These are phyloP conservation scores for Penicillium maclennaniae DNA, from an alignment of 495 filamentous ascomycete genomes.

Conservation along the genomic window DNA sequence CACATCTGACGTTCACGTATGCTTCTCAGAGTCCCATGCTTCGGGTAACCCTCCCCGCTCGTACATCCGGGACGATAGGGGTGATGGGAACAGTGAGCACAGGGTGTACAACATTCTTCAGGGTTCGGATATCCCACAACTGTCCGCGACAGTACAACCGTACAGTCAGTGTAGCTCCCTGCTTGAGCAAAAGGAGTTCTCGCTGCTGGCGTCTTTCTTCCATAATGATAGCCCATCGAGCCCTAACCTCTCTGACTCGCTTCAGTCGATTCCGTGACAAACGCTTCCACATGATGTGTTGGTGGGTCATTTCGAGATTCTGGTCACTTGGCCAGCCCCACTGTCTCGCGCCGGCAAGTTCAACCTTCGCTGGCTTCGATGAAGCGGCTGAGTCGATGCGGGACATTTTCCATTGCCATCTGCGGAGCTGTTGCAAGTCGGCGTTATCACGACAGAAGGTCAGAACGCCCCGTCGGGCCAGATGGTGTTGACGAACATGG, in stretches of 20 bases:
- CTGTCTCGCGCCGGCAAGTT: neutral
- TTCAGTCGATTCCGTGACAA: conserved; percentile 12
- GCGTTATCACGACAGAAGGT: conserved; percentile 26
- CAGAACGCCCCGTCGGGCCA: conserved; percentile 19
- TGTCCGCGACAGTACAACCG: conserved; percentile 21
- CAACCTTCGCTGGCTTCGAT: neutral
- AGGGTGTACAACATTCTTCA: conserved; percentile 1
- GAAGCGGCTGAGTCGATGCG: conserved; percentile 1
- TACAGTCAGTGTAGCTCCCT: conserved; percentile 12
- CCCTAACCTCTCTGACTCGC: conserved; percentile 14
- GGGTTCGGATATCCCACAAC: conserved; percentile 12
- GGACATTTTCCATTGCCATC: conserved; percentile 25
- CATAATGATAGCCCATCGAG: conserved; percentile 26
- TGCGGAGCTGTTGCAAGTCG: conserved; percentile 24
- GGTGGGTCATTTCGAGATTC: conserved; percentile 19
- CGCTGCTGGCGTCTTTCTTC: conserved; percentile 24
- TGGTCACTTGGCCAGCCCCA: conserved; percentile 21
- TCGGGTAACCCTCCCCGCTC: conserved; percentile 4
- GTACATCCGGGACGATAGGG: neutral
- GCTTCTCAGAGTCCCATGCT: conserved; percentile 9
- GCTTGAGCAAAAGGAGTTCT: conserved; percentile 7
- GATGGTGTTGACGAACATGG: conserved; percentile 36
- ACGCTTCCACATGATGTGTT: conserved; percentile 23
- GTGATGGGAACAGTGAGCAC: neutral
- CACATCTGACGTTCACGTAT: neutral